phyloP scores from a whole-genome alignment of 768 basidiomycete species.

The Boletellus sp. region DNA sequence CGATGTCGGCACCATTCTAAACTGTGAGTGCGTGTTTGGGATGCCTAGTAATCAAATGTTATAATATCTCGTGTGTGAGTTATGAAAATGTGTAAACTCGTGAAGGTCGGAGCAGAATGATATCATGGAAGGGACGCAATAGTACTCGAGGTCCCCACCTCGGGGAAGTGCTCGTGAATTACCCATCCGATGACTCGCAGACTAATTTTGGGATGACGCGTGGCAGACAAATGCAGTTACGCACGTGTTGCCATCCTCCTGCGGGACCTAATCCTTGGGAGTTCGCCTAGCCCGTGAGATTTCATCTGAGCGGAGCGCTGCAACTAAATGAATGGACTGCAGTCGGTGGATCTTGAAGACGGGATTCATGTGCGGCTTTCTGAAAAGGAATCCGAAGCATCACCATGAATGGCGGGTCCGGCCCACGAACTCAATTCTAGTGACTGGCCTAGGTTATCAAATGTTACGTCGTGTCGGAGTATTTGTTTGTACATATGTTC shows the following conservation, averaged over 20 bases:
- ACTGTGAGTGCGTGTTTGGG: constrained; percentile 24
- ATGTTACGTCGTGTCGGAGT: too few species aligned
- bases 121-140: constrained; percentile 23
- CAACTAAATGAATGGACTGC: constrained; percentile 30
- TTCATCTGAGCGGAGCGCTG: constrained; percentile 31
- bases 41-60: constrained; percentile 29
- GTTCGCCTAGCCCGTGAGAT: constrained; percentile 27
- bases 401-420: too few species aligned
- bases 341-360: constrained; percentile 26
- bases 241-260: too few species aligned
- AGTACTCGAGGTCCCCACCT: constrained; percentile 23
- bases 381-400: too few species aligned
- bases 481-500: too few species aligned
- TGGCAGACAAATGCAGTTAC: too few species aligned
- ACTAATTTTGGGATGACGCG: too few species aligned
- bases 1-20: constrained; percentile 14
- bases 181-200: constrained; percentile 24
- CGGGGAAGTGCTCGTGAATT: constrained; percentile 13
- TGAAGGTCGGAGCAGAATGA: constrained; percentile 22
- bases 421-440: too few species aligned
- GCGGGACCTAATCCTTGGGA: too few species aligned
- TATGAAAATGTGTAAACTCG: constrained; percentile 26
- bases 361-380: constrained; percentile 26
- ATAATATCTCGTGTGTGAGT: constrained; percentile 27
- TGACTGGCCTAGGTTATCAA: too few species aligned